These are phyloP conservation scores for Auriscalpium microsporum DNA, from an alignment of 768 basidiomycete species.

Conservation along the genomic window DNA sequence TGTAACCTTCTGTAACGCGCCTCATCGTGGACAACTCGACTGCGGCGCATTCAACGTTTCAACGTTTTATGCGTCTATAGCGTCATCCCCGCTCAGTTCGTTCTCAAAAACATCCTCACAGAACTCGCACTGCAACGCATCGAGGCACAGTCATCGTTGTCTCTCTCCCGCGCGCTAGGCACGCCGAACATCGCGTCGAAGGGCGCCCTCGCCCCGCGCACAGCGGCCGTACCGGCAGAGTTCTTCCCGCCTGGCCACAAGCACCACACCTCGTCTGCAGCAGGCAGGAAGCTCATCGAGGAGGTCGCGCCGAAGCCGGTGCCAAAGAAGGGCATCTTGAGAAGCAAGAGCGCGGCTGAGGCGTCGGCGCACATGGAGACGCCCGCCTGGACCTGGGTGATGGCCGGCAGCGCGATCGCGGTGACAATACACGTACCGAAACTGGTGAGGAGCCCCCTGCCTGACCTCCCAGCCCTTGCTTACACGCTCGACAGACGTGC, in stretches of 20 bases:
- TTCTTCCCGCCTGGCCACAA: conserved; percentile 26
- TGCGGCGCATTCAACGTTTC: background rate
- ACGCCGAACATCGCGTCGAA: conserved; percentile 75
- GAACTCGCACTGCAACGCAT: conserved; percentile 64
- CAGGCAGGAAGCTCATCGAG: conserved; percentile 37
- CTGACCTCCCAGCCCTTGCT: background rate
- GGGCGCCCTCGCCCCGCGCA: conserved; percentile 54
- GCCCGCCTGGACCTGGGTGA: conserved; percentile 49
- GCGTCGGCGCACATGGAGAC: conserved; percentile 8
- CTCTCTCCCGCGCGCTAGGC: conserved; percentile 58
- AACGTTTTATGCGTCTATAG: background rate
- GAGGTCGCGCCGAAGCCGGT: conserved; percentile 24
- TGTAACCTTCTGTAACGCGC: too few species aligned
- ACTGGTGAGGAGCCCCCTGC: conserved; percentile 38
- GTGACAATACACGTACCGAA: conserved; percentile 47
- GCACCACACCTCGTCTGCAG: conserved; percentile 16
- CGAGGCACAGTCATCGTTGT: conserved; percentile 50
- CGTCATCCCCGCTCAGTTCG: background rate
- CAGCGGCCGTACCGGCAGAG: conserved; percentile 43
- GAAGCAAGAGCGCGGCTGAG: conserved; percentile 13
- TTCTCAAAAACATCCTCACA: conserved; percentile 19
- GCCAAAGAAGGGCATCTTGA: conserved; percentile 36
- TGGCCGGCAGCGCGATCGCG: conserved; percentile 32
- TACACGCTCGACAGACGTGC: conserved; percentile 31
- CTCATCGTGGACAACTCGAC: too few species aligned